These are phyloP conservation scores for Phialemoniopsis sp. DNA, from an alignment of 2,329 filamentous ascomycete species.

Conservation along the genomic window DNA sequence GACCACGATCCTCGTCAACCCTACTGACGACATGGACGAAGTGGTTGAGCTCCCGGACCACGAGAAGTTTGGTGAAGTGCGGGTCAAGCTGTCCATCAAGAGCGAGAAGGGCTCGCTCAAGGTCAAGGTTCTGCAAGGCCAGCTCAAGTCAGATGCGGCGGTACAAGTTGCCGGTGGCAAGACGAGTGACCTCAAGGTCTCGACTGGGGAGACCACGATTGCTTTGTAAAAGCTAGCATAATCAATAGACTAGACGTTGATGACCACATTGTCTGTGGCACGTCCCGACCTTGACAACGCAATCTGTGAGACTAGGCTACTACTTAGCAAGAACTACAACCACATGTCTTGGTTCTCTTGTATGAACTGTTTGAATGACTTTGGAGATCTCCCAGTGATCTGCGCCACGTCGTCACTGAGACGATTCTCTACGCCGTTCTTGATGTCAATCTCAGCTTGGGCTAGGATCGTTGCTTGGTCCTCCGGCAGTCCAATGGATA, in stretches of 20 bases:
- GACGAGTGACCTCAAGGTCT: conserved; percentile 1
- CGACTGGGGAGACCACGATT: neutral
- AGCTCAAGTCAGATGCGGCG: neutral
- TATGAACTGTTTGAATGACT: conserved; percentile 20
- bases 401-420: conserved; percentile 26
- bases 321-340: no score
- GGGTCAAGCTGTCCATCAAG: conserved; percentile 2
- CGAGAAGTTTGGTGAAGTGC: neutral
- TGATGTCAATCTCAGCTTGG: conserved; percentile 24
- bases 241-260: no score
- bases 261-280: no score
- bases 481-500: conserved; percentile 19
- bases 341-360: conserved; percentile 15
- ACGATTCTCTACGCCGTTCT: conserved; percentile 26
- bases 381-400: conserved; percentile 29
- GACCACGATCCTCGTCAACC: conserved; percentile 1
- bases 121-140: neutral
- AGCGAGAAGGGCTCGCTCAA: neutral
- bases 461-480: conserved; percentile 25
- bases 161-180: conserved; percentile 1
- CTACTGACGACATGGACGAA: conserved; percentile 1
- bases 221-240: neutral
- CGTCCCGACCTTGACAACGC: no score
- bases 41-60: conserved; percentile 2
- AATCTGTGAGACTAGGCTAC: no score